Base-by-base conservation (phyloP, 768 basidiomycete genomes). In the Kwoniella pini region DNA sequence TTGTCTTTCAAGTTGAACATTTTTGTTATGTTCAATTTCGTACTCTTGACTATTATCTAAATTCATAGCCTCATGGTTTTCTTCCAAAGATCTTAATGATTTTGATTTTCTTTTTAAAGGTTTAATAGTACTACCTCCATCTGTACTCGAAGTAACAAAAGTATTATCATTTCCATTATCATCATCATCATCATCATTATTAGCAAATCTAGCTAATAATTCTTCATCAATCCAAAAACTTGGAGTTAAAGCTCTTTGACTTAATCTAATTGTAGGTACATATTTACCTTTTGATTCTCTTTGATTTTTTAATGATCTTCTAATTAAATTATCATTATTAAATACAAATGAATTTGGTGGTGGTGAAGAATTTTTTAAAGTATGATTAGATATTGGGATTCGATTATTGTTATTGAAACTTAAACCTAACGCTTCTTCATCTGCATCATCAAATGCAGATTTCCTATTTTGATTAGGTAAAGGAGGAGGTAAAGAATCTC, bases 161-260 rank as follows among this genome's bases (percentile, higher is more conserved):
- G 45, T 22, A 0, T 28, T 21, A 1, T 6, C 21, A 6, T 33
- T 21, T 6, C 30, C 28, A 49, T 33, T 28, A 5, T n/a, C 26
- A 15, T 26, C 13, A 46, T 27, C 31, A 17, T 50, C 26, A 50
- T 17, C 38, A 33, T 49, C 57, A 50, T 17, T 26, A 33, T 49
- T 49, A 1, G 48, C 53, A 17, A 61, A 54, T 19, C 60, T 13
- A 22, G 56, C 56, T 22, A 64, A 42, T 2, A 48, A n/a, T 12
- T 67, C 57, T 28, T 60, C 65, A 36, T 67, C 65, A 31, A 63
- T 31, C 65, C 65, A 67, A 10, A 63, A 44, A 60, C 61, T 63
- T 3, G 65, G 61, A 1, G 61, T 63, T 15, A 63, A 48, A 13
- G 61, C 65, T 48, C 57, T 26, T 48, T 58, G 54, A 19, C 53